These are phyloP conservation scores for Neurospora terricola DNA, from an alignment of 495 filamentous ascomycete species.

Conservation along the genomic window DNA sequence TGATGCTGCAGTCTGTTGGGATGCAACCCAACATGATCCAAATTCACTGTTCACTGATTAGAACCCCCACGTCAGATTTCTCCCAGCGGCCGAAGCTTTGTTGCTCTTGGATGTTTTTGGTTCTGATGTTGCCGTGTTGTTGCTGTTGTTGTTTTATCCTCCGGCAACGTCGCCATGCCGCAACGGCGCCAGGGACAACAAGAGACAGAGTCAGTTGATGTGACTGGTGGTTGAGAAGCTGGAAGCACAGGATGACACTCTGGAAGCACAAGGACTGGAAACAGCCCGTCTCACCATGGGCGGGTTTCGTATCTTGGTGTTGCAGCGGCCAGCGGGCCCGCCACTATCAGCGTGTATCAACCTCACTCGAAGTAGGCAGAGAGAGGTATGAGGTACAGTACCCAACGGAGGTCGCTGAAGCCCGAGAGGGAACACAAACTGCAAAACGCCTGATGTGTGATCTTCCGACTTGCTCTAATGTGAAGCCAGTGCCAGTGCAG, in stretches of 20 bases:
- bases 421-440: not conserved
- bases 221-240: not conserved
- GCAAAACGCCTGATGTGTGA: not conserved
- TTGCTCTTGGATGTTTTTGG: not conserved
- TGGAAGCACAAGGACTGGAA: not conserved
- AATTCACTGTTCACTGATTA: not conserved
- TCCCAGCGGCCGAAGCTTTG: not conserved
- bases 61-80: not conserved
- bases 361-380: not conserved
- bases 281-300: not conserved
- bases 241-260: not conserved
- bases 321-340: not conserved
- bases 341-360: not conserved
- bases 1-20: not conserved
- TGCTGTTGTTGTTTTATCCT: not conserved
- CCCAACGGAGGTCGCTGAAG: not conserved
- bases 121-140: not conserved
- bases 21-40: not conserved
- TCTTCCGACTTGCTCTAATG: not conserved
- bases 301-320: not conserved
- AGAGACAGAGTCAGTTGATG: not conserved
- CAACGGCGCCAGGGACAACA: not conserved
- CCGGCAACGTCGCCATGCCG: not conserved
- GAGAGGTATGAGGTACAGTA: not conserved
- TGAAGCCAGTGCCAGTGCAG: not conserved